A percentile compares a stretch with the other conserved stretches of the same genome.
These are phyloP conservation scores for Linanthus parryae DNA, from an alignment of 148 eudicot species.

Conservation along the genomic window DNA sequence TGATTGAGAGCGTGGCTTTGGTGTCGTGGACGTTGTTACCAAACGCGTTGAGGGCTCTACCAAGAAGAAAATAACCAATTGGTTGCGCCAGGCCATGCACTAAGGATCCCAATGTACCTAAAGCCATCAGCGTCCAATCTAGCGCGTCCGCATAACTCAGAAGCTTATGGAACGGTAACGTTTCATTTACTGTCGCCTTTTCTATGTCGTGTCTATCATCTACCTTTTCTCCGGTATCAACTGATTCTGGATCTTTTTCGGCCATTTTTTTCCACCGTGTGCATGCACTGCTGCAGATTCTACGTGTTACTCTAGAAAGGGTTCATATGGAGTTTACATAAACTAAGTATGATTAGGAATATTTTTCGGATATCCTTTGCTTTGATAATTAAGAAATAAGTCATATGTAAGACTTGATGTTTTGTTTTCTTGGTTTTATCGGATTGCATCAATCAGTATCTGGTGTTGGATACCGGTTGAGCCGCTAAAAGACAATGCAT, in stretches of 20 bases:
- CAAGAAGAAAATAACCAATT: conserved; percentile 36
- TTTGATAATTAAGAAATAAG: neutral
- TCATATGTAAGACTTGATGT: no score
- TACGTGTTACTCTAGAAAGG: no score
- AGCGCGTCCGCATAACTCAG: conserved; percentile 39
- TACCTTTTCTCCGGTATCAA: conserved; percentile 3
- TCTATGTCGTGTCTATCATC: conserved; percentile 7
- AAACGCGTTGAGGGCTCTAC: conserved; percentile 44
- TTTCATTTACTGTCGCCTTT: neutral
- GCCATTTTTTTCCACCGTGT: conserved; percentile 1
- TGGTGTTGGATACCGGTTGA: neutral
- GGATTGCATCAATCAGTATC: neutral
- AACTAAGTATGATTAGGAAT: neutral
- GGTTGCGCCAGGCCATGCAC: conserved; percentile 49
- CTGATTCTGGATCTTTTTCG: neutral
- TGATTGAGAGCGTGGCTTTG: conserved; percentile 33
- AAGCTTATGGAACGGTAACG: conserved; percentile 30
- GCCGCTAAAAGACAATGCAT: no score
- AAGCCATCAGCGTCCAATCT: conserved; percentile 36
- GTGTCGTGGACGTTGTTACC: conserved; percentile 24
- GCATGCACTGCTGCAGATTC: neutral
- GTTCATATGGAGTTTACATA: neutral
- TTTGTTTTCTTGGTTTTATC: no score
- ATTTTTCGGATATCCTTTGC: neutral
- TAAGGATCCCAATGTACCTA: conserved; percentile 37